phyloP scores from a whole-genome alignment of 805 yeast species.

The Alloascoidea hylecoeti region DNA sequence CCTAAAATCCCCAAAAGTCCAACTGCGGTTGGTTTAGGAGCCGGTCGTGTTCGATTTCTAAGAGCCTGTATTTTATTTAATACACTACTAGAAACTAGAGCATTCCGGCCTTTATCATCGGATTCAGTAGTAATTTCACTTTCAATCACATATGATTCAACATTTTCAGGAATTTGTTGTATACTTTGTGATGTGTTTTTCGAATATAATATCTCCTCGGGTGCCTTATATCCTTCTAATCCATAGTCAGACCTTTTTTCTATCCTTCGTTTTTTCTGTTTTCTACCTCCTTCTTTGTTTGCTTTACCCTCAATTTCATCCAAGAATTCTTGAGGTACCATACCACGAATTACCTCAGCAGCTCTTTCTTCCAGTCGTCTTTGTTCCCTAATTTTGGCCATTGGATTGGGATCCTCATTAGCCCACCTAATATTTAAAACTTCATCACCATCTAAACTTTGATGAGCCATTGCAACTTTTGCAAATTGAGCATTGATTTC shows the following conservation, averaged over 20 bases:
- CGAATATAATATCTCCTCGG: conserved; percentile 12
- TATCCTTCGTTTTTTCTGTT: conserved; percentile 15
- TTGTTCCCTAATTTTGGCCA: conserved; percentile 34
- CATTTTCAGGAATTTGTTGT: conserved; percentile 1
- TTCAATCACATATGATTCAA: conserved; percentile 3
- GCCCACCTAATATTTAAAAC: conserved; percentile 77
- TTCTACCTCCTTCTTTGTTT: conserved; percentile 11
- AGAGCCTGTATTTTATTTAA: conserved; percentile 3
- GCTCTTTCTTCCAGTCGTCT: conserved; percentile 37
- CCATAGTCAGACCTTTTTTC: conserved; percentile 10
- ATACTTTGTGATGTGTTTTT: not conserved
- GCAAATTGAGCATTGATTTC: conserved; percentile 87
- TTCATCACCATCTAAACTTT: conserved; percentile 54
- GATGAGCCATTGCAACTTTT: conserved; percentile 86
- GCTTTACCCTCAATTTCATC: conserved; percentile 16
- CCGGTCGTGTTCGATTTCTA: no score
- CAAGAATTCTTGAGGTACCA: conserved; percentile 32
- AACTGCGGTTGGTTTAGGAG: conserved; percentile 1
- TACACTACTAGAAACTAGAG: conserved; percentile 2
- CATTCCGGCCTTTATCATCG: not conserved
- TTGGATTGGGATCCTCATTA: conserved; percentile 72
- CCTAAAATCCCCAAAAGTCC: conserved; percentile 2
- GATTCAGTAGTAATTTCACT: conserved; percentile 4
- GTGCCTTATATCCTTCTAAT: conserved; percentile 14
- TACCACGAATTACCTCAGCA: conserved; percentile 21